Evolutionary conservation across 2,329 filamentous ascomycete genomes (phyloP), one percentile per base, ranked within the genome.

Genomic region (Ilyonectria robusta): DNA sequence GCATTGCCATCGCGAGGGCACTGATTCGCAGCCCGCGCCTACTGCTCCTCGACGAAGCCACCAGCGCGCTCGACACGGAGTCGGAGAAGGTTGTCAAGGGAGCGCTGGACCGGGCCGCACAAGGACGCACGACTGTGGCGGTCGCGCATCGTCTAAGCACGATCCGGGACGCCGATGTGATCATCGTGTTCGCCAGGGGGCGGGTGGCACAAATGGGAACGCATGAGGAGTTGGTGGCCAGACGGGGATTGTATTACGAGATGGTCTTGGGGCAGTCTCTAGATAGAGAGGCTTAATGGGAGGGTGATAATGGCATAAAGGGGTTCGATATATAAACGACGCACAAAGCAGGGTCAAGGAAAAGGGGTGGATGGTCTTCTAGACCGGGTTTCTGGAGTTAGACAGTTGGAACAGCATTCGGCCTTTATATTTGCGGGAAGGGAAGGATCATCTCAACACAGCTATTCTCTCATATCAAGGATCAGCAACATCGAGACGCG

Each of bases 21-120:
- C 89, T 94, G 31, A 85, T 94, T 59, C 88, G 91, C 51, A 83
- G 89, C 57, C 92, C 92, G 0, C 81, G 84, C 0, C 88, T 94
- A 2, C 80, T 94, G 3, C 86, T 94, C 6, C 82, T 94, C 0
- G 92, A 94, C 72, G 92, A 94, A 79, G 92, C 92, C 1, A 94
- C 92, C 0, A 83, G 81, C 21, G 83, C 83, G 0, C 82, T 94
- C 0, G 91, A 93, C 70, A 89, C 89, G 0, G 87, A 91, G 72
- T 89, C 87, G 0, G 92, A 93, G 76, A 87, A 86, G 68, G 81
- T 91, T 1, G 89, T 93, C 10, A 91, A 93, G 76, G 82, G 81
- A 4, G 90, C 90, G 0, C 82, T 93, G 21, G 87, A 91, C 75
- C 58, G 72, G 26, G 80, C 81, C 0, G 80, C 79, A 0, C 77